Evolutionary conservation across 2,329 filamentous ascomycete genomes (phyloP), one percentile per base, ranked within the genome.

Genomic region (Rhinocladiella similis): DNA sequence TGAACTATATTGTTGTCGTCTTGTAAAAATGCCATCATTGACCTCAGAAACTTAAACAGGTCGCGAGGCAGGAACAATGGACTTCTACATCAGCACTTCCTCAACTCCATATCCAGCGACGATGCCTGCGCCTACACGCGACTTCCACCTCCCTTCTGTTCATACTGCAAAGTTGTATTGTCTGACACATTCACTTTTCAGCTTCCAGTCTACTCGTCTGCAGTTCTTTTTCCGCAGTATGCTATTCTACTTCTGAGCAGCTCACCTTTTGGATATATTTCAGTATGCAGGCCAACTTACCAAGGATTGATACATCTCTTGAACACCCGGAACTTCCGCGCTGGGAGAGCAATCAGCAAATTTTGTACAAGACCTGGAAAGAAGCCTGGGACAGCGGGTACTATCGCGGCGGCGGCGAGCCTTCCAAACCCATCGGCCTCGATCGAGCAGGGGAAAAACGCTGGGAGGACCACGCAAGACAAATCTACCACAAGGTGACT

Each of bases 191-290:
- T n/a, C n/a, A n/a, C 16, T 33, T 47, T 25, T 38, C 20, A 20
- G 13, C 43, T 29, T n/a, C 12, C 20, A n/a, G 25, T 22, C 10
- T 25, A 46, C 25, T 27, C 43, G 12, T 22, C n/a, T 27, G 20
- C 43, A 46, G n/a, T 46, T 27, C 19, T 27, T 25, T 46, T 27
- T 3, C 10, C 41, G 19, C 43, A 46, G 43, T 46, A 46, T 46
- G 19, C 19, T 46, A 46, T 46, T n/a, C 19, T 46, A 20, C 43
- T 3, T 27, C 43, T 46, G 43, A 46, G 43, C 43, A 46, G 13
- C 13, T 27, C 43, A 25, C 12, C 38, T 46, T 46, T 46, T 46
- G 43, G 43, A 46, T 46, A 46, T 46, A 43, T 46, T 22, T 46
- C 20, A 27, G 20, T 46, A 46, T 46, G 43, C 13, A 46, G 20